Base-by-base conservation (phyloP, 1,284 basidiomycete genomes). In the Sphaerobolus stellatus region DNA sequence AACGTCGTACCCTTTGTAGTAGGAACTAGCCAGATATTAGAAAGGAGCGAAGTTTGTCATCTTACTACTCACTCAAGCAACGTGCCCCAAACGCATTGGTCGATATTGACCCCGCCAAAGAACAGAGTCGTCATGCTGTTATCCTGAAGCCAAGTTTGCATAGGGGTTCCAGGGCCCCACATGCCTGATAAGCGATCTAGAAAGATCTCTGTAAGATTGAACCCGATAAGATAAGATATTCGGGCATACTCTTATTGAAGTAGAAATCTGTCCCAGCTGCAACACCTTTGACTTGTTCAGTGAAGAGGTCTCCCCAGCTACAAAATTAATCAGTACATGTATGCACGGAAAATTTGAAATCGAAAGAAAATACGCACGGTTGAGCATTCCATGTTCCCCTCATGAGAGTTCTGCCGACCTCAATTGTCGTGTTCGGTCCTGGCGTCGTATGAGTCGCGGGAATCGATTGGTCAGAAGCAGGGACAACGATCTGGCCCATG, bases 121-220 rank as follows among this genome's bases (percentile, higher is more conserved):
- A 63, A 60, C 22, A 61, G 38, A 25, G 60, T 62, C 30, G 59
- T 56, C 28, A 62, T 51, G 28, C 46, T 38, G 44, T 58, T 58
- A 31, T 60, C 57, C 16, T 59, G 48, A 4, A 60, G 57, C 28
- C 44, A 60, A 7, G 44, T 50, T 27, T 52, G 49, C 47, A 58
- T 40, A 3, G 59, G 59, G 22, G 59, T 60, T 34, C 52, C 30
- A n/a, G 54, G 49, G 16, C 59, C 59, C 54, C 54, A 56, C 18
- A 60, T 31, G 3, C 59, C 57, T 22, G 50, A 54, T n/a, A 60
- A 48, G n/a, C 57, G 50, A 44, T 60, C 59, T 60, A 34, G 20
- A 11, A 22, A 38, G 25, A 25, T 25, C 14, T 40, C 20, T 8
- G 24, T 11, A 51, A 40, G 5, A 43, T 8, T 25, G 5, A 8